Evolutionary conservation across 202 grass and related monocot species (phyloP).

Genomic region (Setaria viridis): DNA sequence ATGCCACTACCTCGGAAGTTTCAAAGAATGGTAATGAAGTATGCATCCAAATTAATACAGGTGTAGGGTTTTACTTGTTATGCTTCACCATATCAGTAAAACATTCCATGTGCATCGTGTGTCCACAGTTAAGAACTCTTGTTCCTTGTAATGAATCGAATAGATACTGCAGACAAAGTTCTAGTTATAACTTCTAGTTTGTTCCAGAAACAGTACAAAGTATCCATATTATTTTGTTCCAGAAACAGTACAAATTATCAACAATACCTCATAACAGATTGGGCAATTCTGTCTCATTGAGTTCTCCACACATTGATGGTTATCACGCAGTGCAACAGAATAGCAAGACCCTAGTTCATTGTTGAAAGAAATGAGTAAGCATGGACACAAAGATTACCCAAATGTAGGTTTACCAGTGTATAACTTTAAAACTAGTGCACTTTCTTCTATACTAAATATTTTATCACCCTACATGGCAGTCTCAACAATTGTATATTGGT

Average conservation of each 20-base stretch:
- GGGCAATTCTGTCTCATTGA: conserved; percentile 98
- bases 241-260: conserved; percentile 30
- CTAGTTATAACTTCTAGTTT: conserved; percentile 34
- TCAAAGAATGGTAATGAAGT: conserved; percentile 1
- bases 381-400: conserved; percentile 12
- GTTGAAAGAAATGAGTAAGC: conserved; percentile 25
- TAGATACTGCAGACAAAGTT: conserved; percentile 77
- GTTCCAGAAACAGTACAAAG: conserved; percentile 35
- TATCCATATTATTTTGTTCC: conserved; percentile 27
- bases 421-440: background rate
- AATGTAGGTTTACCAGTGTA: background rate
- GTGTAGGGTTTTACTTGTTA: conserved; percentile 62
- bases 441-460: conserved; percentile 25
- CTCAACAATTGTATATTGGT: conserved; percentile 16
- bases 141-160: conserved; percentile 95
- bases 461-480: background rate
- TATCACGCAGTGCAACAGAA: conserved; percentile 60
- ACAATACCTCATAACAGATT: conserved; percentile 91
- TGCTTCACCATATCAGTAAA: conserved; percentile 78
- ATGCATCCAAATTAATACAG: conserved; percentile 24
- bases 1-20: background rate
- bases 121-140: conserved; percentile 86
- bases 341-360: conserved; percentile 88
- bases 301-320: conserved; percentile 91
- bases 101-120: conserved; percentile 90